These are phyloP conservation scores for Talaromyces sp. DNA, from an alignment of 2,329 filamentous ascomycete genomes.

Conservation along the genomic window DNA sequence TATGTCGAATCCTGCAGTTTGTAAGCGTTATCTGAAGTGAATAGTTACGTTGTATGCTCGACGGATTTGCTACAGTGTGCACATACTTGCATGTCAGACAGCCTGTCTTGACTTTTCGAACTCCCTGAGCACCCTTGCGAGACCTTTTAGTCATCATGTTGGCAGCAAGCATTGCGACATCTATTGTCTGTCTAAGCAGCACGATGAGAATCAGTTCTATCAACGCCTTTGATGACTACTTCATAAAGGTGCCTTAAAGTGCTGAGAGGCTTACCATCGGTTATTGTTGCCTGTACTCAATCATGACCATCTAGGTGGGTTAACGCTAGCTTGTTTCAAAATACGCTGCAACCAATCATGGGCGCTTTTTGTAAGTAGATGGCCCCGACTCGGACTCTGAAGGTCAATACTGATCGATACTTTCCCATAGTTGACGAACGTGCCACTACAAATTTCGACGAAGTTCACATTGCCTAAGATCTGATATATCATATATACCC, in stretches of 20 bases:
- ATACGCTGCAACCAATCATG: not conserved
- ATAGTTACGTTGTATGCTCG: no score
- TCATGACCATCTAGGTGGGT: no score
- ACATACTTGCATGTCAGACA: not conserved
- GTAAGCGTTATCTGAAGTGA: not conserved
- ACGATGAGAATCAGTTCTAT: not conserved
- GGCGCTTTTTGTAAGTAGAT: no score
- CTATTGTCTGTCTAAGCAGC: not conserved
- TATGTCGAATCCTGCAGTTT: conserved; percentile 11
- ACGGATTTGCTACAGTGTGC: not conserved
- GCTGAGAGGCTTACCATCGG: not conserved
- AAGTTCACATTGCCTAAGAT: no score
- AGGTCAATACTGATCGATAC: no score
- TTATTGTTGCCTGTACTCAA: not conserved
- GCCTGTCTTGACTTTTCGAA: not conserved
- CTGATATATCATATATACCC: no score
- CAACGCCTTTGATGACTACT: no score
- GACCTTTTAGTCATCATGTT: not conserved
- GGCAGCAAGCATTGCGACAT: not conserved
- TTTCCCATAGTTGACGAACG: no score
- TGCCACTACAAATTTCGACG: no score
- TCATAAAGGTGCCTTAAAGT: not conserved
- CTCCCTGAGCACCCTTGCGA: not conserved
- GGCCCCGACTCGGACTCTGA: no score
- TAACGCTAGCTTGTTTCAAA: not conserved